Conservation (phyloP, 257 asterid genomes). For the Sherardia arvensis region DNA sequence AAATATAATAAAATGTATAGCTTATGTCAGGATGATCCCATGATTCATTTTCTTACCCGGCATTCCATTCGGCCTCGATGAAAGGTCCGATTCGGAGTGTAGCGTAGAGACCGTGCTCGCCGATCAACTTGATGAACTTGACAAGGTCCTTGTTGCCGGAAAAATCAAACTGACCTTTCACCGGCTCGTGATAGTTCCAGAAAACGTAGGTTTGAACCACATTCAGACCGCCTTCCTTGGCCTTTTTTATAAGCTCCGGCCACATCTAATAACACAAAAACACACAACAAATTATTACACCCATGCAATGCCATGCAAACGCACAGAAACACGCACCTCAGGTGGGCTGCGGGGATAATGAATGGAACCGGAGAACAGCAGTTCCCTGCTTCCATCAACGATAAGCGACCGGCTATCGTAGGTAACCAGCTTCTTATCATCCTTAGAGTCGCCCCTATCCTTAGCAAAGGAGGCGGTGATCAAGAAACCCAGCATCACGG, state of each 20-base stretch:
- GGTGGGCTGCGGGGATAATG: slow-evolving; percentile 88
- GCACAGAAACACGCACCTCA: slow-evolving; percentile 24
- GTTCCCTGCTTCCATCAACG: slow-evolving; percentile 56
- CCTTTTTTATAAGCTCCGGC: slow-evolving; percentile 50
- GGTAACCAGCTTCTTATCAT: slow-evolving; percentile 22
- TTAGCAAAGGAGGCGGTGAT: background rate
- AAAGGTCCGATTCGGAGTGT: slow-evolving; percentile 90
- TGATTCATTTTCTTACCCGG: slow-evolving; percentile 34
- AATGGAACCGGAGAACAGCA: slow-evolving; percentile 79
- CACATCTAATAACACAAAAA: slow-evolving; percentile 44
- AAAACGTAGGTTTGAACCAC: slow-evolving; percentile 73
- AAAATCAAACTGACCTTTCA: slow-evolving; percentile 61
- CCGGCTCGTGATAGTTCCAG: slow-evolving; percentile 91
- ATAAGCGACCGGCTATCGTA: slow-evolving; percentile 69
- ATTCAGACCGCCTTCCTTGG: slow-evolving; percentile 75
- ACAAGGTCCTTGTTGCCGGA: slow-evolving; percentile 63
- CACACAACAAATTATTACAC: background rate
- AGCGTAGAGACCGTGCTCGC: slow-evolving; percentile 61
- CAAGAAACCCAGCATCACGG: background rate
- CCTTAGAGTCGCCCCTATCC: background rate
- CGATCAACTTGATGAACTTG: slow-evolving; percentile 52
- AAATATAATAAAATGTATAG: too few species aligned
- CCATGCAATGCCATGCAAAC: too few species aligned
- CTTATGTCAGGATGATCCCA: background rate
- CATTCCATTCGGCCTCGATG: slow-evolving; percentile 93